Evolutionary conservation across 2,329 filamentous ascomycete genomes (phyloP).

Genomic region (Cladosporium cucumerinum): DNA sequence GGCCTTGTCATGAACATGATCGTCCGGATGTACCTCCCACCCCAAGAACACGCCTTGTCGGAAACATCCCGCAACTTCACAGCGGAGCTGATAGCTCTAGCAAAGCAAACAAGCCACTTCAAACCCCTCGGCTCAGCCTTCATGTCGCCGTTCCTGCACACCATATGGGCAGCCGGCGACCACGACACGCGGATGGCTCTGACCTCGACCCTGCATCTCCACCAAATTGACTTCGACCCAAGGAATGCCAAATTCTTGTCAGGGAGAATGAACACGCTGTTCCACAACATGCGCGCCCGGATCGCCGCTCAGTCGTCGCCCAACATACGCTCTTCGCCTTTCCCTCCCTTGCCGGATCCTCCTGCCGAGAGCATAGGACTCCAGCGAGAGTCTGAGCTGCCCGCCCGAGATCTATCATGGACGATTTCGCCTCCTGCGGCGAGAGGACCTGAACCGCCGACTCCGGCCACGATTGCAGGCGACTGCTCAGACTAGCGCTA

Average conservation of each 20-base stretch:
- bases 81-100: not conserved
- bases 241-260: not conserved
- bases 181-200: not conserved
- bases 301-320: not conserved
- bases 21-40: not conserved
- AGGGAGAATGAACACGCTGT: not conserved
- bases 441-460: not conserved
- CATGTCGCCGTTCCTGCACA: not conserved
- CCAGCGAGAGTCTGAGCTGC: not conserved
- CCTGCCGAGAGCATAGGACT: not conserved
- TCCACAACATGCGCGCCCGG: not conserved
- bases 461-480: not conserved
- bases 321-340: not conserved
- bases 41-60: not conserved
- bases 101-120: not conserved
- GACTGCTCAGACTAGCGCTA: not conserved
- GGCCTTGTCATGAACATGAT: not conserved
- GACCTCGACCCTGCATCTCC: not conserved
- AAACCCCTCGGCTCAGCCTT: constrained; percentile 2
- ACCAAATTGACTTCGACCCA: not conserved
- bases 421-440: not conserved
- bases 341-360: not conserved
- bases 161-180: not conserved
- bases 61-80: not conserved
- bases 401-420: not conserved